These are phyloP conservation scores for Excoecaria cochinchinensis DNA, from an alignment of 345 rosid species.

Conservation along the genomic window DNA sequence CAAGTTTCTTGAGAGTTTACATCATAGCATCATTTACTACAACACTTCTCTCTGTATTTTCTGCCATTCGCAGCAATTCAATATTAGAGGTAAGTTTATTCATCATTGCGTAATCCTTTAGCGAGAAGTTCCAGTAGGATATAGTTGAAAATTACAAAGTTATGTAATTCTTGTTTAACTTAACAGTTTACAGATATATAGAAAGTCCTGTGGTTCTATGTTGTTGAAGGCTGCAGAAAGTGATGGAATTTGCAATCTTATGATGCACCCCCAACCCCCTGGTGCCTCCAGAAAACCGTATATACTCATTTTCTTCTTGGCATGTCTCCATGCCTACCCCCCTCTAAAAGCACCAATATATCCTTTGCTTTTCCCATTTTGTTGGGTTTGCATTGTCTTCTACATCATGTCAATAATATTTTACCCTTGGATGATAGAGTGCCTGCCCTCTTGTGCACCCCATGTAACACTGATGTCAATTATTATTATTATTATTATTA, in stretches of 20 bases:
- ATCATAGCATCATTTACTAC: constrained; percentile 40
- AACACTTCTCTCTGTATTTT: constrained; percentile 35
- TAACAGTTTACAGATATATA: neutral
- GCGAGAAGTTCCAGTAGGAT: neutral
- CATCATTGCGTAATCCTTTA: neutral
- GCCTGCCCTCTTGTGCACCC: too few relatives aligned
- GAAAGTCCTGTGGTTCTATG: neutral
- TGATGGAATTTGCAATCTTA: neutral
- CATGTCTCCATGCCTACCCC: too few relatives aligned
- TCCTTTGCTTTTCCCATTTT: too few relatives aligned
- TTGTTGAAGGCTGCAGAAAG: neutral
- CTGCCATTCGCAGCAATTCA: constrained; percentile 37
- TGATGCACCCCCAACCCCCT: too few relatives aligned
- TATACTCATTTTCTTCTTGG: too few relatives aligned
- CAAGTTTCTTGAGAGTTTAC: constrained; percentile 46
- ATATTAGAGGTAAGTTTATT: constrained; percentile 39
- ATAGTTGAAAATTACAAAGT: neutral
- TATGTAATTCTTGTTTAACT: neutral
- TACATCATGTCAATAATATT: too few relatives aligned
- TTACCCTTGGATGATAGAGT: too few relatives aligned
- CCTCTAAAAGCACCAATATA: too few relatives aligned
- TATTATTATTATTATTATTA: too few relatives aligned
- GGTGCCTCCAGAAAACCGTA: too few relatives aligned
- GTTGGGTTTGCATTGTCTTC: too few relatives aligned
- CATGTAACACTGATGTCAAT: too few relatives aligned